Base-by-base conservation (phyloP, 441 rosid species). In the Adansonia gregorii region DNA sequence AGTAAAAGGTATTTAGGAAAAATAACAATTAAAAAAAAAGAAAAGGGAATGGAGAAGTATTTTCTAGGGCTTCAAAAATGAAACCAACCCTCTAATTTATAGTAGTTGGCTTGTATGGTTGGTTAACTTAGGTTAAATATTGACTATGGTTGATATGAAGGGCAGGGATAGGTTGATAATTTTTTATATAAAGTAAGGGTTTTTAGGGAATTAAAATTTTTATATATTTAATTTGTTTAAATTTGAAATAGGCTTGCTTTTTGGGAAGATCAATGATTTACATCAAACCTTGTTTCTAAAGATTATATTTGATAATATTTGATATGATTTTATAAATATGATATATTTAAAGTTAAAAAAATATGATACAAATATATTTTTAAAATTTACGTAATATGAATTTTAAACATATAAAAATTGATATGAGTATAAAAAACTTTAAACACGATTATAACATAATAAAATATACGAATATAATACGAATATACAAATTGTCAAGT, bases 111-210 rank as follows among this genome's bases (percentile, higher is more conserved):
- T 35, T 35, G 41, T 35, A 49, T 76, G 43, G 73, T 78, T 76
- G 35, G 27, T 56, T 79, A 75, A 85, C 88, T 77, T 20, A 65
- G 79, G 88, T 86, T 83, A 71, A 10, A 67, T 71, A 56, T 72
- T 73, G 45, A 83, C 83, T 41, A 75, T 72, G 70, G 79, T 82
- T 76, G 75, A 6, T 85, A 85, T 83, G 43, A 59, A 49, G 17
- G 8, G 59, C 14, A 35, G 31, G 14, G 8, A 9, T 59, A 1
- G 59, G 60, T 76, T 82, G 15, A 2, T 9, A 3, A 63, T n/a
- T 41, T 41, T 0, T 31, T 59, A 39, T 22, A 24, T 35, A 2
- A 2, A 15, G 14, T 22, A 41, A 49, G 51, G 43, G 6, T 6
- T 17, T 69, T 75, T 70, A 67, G 22, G 73, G 10, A 35, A 70